Base-by-base conservation (phyloP, 805 yeast genomes). In the Metschnikowia rubicola region DNA sequence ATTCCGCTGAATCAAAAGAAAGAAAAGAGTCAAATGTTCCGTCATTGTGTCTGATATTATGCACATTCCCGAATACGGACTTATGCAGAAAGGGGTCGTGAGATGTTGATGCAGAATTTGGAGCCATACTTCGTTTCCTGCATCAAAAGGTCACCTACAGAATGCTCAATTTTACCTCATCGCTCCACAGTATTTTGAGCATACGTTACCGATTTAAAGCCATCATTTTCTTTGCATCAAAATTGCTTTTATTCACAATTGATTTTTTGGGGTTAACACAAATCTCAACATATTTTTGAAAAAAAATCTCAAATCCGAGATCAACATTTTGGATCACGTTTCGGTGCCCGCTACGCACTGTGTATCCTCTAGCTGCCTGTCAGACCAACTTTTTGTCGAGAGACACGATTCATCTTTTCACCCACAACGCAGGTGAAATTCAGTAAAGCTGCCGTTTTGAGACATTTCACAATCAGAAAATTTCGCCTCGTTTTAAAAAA, bases 131-230 rank as follows among this genome's bases (percentile, higher is more conserved):
- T 34, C 37, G 26, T 15, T 21, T 28, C 47, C 50, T 40, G 50
- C 46, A 46, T 43, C 30, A 13, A 35, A 36, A 15, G 13, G 47
- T 41, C 44, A 30, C 42, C 36, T 40, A 30, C 33, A 38, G 35
- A 32, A 40, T 39, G 46, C 53, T 44, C 48, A 36, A 17, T 43
- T 46, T 50, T 41, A 50, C 43, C 53, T 50, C 53, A 50, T 50
- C 53, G 53, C 52, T 49, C 46, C 48, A 37, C 50, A 41, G 39
- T 40, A 29, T 34, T 34, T 41, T 21, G 30, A 38, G 32, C 35
- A 37, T 19, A 12, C 41, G 17, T 26, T 34, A 30, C 17, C 35
- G 8, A 13, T 3, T 21, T 21, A 35, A n/a, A 35, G 30, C 39
- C 35, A 41, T 39, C 34, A 12, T 13, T 30, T 15, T 21, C 36